Conservation (phyloP, 2,329 filamentous ascomycete species). For the Cladobotryum protrusum region DNA sequence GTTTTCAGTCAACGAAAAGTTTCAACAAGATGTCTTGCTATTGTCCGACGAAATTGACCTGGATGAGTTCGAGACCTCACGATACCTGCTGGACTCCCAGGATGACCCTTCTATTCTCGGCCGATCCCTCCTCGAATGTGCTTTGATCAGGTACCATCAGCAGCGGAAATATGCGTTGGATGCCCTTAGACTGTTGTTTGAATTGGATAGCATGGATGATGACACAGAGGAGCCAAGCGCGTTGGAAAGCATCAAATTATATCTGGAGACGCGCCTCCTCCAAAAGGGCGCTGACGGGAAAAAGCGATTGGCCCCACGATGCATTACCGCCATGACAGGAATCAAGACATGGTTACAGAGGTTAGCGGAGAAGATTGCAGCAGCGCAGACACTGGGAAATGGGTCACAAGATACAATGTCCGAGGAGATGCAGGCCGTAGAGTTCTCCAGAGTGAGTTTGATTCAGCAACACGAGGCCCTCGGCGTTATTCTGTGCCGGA, state of each 20-base stretch:
- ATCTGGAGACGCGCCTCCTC: slow-evolving; percentile 29
- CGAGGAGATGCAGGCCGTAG: slow-evolving; percentile 69
- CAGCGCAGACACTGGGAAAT: slow-evolving; percentile 68
- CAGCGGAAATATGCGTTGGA: slow-evolving; percentile 78
- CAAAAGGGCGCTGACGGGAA: slow-evolving; percentile 33
- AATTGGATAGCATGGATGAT: slow-evolving; percentile 51
- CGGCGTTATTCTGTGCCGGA: slow-evolving; percentile 69
- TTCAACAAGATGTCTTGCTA: slow-evolving; percentile 74
- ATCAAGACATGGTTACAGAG: slow-evolving; percentile 72
- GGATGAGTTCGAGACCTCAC: slow-evolving; percentile 80
- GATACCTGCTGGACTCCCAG: slow-evolving; percentile 67
- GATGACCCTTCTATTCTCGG: slow-evolving; percentile 63
- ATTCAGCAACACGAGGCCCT: slow-evolving; percentile 86
- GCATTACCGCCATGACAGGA: slow-evolving; percentile 67
- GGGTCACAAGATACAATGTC: slow-evolving; percentile 42
- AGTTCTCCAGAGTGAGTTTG: slow-evolving; percentile 74
- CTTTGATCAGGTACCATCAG: slow-evolving; percentile 83
- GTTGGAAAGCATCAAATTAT: slow-evolving; percentile 28
- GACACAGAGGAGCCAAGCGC: slow-evolving; percentile 41
- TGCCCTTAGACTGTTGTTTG: slow-evolving; percentile 72
- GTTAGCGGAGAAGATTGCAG: slow-evolving; percentile 69
- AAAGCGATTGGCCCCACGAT: slow-evolving; percentile 65
- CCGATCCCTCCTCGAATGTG: slow-evolving; percentile 67
- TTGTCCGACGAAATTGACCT: slow-evolving; percentile 84
- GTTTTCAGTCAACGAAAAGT: slow-evolving; percentile 78